Base-by-base conservation (phyloP, 148 eudicot genomes). In the Persicaria tinctoria region DNA sequence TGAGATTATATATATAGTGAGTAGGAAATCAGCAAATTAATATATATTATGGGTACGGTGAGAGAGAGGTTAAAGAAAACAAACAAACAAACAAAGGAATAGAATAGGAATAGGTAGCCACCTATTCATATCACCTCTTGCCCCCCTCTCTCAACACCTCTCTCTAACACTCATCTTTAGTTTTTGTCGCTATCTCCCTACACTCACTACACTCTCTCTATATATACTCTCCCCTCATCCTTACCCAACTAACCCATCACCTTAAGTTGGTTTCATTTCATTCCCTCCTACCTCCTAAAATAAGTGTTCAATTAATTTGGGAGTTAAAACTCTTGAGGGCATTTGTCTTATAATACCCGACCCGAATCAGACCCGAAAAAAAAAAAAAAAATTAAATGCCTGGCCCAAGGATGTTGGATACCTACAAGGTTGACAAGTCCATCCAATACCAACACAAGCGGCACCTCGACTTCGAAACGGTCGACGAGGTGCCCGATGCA, bases 51-150 rank as follows among this genome's bases (percentile, higher is more conserved):
- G 11, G 53, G 32, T 27, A 10, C 27, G 32, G 27, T 32, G 12
- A 62, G 5, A 60, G 12, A 62, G 5, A 60, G 27, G 0, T 27
- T 10, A 32, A 32, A 27, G 12, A 27, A 63, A 8, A n/a, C n/a
- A 10, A 0, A 59, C 1, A 59, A 27, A 32, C 38, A 66, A 64
- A 4, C 1, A 8, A 12, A 64, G 38, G n/a, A n/a, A n/a, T n/a
- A n/a, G 68, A 64, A n/a, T n/a, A n/a, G n/a, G n/a, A n/a, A 14
- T 8, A 66, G 41, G 13, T 62, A 66, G 47, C 70, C 70, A 66
- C 70, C 70, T 66, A 60, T 60, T 60, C 41, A 44, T 60, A 66
- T 66, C 70, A 38, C 47, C 70, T 66, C 70, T 66, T 66, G 70
- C 41, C 70, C 41, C 17, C 70, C 38, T 38, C 47, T 66, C 47